These are phyloP conservation scores for Erigeron canadensis DNA, from an alignment of 129 eudicot genomes.

Conservation along the genomic window DNA sequence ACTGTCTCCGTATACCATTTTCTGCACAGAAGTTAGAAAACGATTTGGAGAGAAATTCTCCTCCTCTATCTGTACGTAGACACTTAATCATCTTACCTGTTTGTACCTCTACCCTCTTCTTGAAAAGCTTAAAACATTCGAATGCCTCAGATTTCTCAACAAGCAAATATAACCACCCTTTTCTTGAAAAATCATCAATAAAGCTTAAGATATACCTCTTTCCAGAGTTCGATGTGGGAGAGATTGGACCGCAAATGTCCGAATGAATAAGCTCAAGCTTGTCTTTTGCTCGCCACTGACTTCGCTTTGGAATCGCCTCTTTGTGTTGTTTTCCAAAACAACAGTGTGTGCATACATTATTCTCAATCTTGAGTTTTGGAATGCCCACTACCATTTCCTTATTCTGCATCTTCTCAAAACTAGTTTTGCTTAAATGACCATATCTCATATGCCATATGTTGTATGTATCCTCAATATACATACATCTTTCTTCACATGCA, in stretches of 20 bases:
- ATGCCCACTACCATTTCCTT: neutral
- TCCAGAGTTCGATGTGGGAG: neutral
- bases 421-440: too few species aligned
- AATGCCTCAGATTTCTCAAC: neutral
- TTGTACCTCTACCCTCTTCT: neutral
- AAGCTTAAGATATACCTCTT: neutral
- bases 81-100: neutral
- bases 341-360: neutral
- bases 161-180: neutral
- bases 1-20: neutral
- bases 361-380: neutral
- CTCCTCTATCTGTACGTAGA: neutral
- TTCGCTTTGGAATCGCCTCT: neutral
- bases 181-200: neutral
- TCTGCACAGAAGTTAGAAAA: neutral
- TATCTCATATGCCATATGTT: too few species aligned
- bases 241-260: neutral
- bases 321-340: neutral
- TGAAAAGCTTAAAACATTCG: neutral
- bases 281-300: neutral
- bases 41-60: too few species aligned
- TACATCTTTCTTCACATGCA: too few species aligned
- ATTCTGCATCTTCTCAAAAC: too few species aligned
- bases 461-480: too few species aligned
- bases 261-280: neutral